A percentile compares a stretch with the other conserved stretches of the same genome.
phyloP scores from a whole-genome alignment of 1,284 basidiomycete genomes.

The Inonotus hispidus region DNA sequence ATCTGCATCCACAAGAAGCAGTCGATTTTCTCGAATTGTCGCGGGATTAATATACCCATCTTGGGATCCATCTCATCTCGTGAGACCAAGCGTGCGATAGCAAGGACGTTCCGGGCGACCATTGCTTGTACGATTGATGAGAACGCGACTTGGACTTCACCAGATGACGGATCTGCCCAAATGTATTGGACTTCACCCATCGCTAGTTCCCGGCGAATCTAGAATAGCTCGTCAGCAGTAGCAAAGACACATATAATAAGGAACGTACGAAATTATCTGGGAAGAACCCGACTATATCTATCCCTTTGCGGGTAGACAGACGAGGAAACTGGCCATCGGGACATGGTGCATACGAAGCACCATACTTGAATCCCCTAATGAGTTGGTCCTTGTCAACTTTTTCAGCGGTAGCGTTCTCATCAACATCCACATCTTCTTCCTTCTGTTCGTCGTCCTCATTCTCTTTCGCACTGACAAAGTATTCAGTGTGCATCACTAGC shows the following conservation, averaged over 20 bases:
- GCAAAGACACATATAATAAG: neutral
- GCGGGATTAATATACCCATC: conserved; percentile 73
- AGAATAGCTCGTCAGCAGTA: conserved; percentile 7
- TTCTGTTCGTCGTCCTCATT: conserved; percentile 27
- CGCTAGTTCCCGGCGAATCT: conserved; percentile 77
- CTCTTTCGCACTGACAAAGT: conserved; percentile 40
- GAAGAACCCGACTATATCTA: conserved; percentile 88
- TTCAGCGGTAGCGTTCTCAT: conserved; percentile 32
- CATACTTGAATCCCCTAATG: conserved; percentile 86
- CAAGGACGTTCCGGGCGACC: conserved; percentile 57
- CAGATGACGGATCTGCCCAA: conserved; percentile 67
- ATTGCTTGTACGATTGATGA: conserved; percentile 86
- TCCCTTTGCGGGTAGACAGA: conserved; percentile 70
- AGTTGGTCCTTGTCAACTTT: conserved; percentile 72
- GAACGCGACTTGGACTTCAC: conserved; percentile 76
- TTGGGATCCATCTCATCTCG: conserved; percentile 75
- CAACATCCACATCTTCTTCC: conserved; percentile 23
- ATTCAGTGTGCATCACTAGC: conserved; percentile 54
- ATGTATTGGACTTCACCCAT: conserved; percentile 89
- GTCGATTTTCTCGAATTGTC: conserved; percentile 62
- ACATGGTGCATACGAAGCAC: conserved; percentile 82
- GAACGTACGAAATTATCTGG: conserved; percentile 47
- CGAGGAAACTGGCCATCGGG: conserved; percentile 74
- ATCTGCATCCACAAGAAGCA: conserved; percentile 82
- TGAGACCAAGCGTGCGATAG: conserved; percentile 78